Evolutionary conservation across 805 yeast species (phyloP), one percentile per base, ranked within the genome.

Genomic region (Saturnispora diversa): DNA sequence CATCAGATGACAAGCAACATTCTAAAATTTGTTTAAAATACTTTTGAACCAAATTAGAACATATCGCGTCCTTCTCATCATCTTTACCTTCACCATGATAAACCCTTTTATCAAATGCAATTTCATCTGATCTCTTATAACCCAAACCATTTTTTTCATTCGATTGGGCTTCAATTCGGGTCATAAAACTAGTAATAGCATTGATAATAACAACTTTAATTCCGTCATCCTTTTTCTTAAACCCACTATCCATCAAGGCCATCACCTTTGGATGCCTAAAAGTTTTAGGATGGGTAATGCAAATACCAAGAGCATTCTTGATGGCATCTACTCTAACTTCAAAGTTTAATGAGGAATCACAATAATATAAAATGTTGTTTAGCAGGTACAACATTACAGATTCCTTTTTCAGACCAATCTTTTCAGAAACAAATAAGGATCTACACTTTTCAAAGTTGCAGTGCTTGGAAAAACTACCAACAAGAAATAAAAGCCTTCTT

Each of bases 391-490:
- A 76, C 11, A 69, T 61, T 1, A 80, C 64, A 1, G 80, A 65
- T 47, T 80, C 90, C 6, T 64, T 68, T 0, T 62, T 64, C 46
- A 75, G 50, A 1, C 70, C 71, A 11, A 75, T 34, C 2, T 54
- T 54, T 17, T 71, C 52, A 7, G 55, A 55, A 11, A 58, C 25
- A 46, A 78, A 75, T 1, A 65, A 38, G 0, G 54, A 57, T 12
- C 69, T 53, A 35, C 65, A 59, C 5, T 54, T 56, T 40, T 76
- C 82, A 41, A 84, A 69, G n/a, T 73, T 60, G 48, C 92, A 83
- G 47, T 70, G 72, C 34, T 80, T 67, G 0, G 88, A 94, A 60
- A 86, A 75, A 31, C 73, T 71, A 0, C 94, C 88, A 4, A 84
- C 54, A 17, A 86, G 59, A 50, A 72, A 74, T 2, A 86, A 53